Percentiles rank a stretch among this genome's conserved stretches.
Evolutionary conservation across 108 stramenopile species (phyloP).

Genomic region (Nitzschia sp.): DNA sequence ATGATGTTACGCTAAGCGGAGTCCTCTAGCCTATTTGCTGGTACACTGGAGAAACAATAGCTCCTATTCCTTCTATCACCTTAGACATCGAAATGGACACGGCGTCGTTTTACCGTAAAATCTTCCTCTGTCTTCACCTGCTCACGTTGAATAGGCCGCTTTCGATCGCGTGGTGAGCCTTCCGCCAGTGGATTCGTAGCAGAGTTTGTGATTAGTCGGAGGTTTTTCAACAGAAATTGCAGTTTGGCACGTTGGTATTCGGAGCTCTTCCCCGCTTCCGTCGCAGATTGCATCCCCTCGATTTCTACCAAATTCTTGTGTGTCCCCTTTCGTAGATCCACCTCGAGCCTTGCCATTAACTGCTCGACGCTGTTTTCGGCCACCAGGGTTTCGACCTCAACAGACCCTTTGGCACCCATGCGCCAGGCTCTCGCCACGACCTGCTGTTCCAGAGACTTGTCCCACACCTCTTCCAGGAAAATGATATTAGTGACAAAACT

Average conservation of each 20-base stretch:
- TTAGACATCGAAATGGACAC: neutral
- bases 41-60: neutral
- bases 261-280: slow-evolving; percentile 8
- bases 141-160: neutral
- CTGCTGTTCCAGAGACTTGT: slow-evolving; percentile 79
- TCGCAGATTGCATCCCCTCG: neutral
- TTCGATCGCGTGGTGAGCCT: neutral
- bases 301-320: neutral
- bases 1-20: slow-evolving; percentile 51
- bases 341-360: slow-evolving; percentile 47
- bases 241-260: slow-evolving; percentile 41
- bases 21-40: slow-evolving; percentile 30
- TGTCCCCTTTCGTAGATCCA: neutral
- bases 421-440: slow-evolving; percentile 91
- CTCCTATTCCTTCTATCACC: neutral
- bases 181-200: slow-evolving; percentile 5
- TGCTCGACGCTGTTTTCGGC: slow-evolving; percentile 87
- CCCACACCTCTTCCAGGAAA: slow-evolving; percentile 84
- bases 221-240: slow-evolving; percentile 28
- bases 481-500: slow-evolving; percentile 93
- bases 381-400: slow-evolving; percentile 86
- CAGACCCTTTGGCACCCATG: slow-evolving; percentile 88
- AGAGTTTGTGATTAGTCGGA: slow-evolving; percentile 18
- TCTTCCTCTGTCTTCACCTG: neutral
- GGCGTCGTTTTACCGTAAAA: neutral